A percentile compares a stretch with the other conserved stretches of the same genome.
Evolutionary conservation across 441 rosid genomes (phyloP).

Genomic region (Populus hybrid): DNA sequence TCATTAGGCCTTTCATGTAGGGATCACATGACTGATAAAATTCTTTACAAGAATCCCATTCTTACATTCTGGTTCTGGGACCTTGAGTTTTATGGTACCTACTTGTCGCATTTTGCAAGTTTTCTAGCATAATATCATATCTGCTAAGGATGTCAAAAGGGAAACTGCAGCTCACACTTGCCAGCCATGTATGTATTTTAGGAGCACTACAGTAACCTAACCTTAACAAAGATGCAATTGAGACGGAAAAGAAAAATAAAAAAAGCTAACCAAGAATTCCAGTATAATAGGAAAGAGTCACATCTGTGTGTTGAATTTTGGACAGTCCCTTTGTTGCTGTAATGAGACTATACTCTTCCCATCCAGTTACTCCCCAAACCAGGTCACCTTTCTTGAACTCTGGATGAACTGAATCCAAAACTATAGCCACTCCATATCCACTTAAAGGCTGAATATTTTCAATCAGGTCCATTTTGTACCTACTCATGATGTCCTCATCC

Average conservation of each 20-base stretch:
- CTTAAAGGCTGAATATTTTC: slow-evolving; percentile 40
- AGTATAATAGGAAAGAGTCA: slow-evolving; percentile 44
- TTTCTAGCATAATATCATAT: background rate
- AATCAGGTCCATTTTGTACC: background rate
- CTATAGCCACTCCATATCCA: slow-evolving; percentile 62
- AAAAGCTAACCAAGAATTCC: slow-evolving; percentile 59
- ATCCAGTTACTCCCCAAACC: slow-evolving; percentile 40
- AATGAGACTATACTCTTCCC: slow-evolving; percentile 72
- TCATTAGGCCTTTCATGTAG: slow-evolving; percentile 36
- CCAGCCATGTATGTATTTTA: background rate
- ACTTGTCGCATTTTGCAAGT: background rate
- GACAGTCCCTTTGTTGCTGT: slow-evolving; percentile 32
- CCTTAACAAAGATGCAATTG: too few relatives aligned
- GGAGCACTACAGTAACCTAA: background rate
- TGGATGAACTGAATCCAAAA: slow-evolving; percentile 54
- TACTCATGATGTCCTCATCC: too few relatives aligned
- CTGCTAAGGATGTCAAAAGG: background rate
- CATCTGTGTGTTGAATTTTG: slow-evolving; percentile 34
- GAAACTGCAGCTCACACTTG: background rate
- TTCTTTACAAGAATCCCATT: slow-evolving; percentile 32
- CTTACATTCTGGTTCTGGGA: slow-evolving; percentile 24
- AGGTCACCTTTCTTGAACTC: slow-evolving; percentile 30
- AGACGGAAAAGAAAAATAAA: background rate
- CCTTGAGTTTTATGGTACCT: slow-evolving; percentile 22
- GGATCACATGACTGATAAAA: slow-evolving; percentile 45